Percentiles rank a stretch among this genome's conserved stretches.
phyloP scores from a whole-genome alignment of 208 protist genomes.

The Plasmodiophora brassicae region DNA sequence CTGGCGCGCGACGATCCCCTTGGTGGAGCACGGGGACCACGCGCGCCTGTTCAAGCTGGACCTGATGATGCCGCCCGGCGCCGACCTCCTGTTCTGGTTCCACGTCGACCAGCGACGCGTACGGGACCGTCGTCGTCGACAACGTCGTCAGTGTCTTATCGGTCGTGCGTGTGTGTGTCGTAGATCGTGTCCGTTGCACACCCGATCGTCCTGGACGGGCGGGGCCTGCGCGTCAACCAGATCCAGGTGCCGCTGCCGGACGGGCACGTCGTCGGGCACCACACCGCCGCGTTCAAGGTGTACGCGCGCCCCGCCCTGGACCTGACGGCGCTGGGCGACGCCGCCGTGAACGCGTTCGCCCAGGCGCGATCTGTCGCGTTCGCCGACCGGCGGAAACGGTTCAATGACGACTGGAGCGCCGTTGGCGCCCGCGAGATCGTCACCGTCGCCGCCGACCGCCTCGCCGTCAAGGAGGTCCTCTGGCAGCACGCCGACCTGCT shows the following conservation, averaged over 20 bases:
- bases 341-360: neutral
- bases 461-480: neutral
- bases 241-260: neutral
- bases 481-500: neutral
- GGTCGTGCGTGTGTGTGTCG: no score
- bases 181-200: neutral
- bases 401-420: neutral
- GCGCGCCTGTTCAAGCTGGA: neutral
- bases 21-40: neutral
- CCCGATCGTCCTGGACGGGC: neutral
- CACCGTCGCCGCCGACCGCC: neutral
- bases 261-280: neutral
- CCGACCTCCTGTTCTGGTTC: neutral
- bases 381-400: neutral
- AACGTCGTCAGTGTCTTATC: no score
- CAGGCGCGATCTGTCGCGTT: neutral
- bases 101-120: neutral
- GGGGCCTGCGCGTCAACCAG: neutral
- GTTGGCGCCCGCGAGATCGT: neutral
- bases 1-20: neutral
- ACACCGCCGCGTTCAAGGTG: neutral
- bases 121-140: neutral
- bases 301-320: neutral
- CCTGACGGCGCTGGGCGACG: neutral
- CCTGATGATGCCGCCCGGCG: neutral